phyloP scores from a whole-genome alignment of 2,329 filamentous ascomycete genomes.

The Grosmannia clavigera region DNA sequence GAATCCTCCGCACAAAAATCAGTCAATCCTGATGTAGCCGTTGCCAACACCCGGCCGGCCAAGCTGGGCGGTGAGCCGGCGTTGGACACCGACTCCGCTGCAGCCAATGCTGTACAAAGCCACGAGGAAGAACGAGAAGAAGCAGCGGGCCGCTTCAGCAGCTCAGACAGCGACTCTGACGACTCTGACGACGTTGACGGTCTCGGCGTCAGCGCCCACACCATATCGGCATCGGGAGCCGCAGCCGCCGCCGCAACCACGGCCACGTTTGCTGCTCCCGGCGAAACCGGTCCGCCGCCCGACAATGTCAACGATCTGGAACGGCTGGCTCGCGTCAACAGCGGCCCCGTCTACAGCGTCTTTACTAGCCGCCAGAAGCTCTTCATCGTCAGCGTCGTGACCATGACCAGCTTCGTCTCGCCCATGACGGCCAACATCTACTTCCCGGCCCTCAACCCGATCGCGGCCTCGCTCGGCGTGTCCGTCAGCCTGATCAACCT shows the following conservation, averaged over 20 bases:
- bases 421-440: conserved; percentile 49
- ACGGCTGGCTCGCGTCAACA: conserved; percentile 22
- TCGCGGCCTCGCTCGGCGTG: conserved; percentile 26
- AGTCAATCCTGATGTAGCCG: neutral
- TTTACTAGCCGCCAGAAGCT: conserved; percentile 30
- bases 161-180: neutral
- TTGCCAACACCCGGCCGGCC: neutral
- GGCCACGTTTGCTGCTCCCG: neutral
- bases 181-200: neutral
- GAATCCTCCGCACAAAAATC: neutral
- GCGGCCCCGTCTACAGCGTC: conserved; percentile 27
- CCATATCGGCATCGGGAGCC: neutral
- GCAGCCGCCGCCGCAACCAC: neutral
- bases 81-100: neutral
- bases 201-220: neutral
- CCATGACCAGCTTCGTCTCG: conserved; percentile 40
- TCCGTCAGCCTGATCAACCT: conserved; percentile 31
- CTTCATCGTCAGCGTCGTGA: conserved; percentile 42
- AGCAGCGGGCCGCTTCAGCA: neutral
- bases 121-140: neutral
- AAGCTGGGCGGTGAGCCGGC: neutral
- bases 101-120: neutral
- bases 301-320: conserved; percentile 17
- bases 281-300: neutral
- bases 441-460: conserved; percentile 29